Conservation (phyloP, 345 rosid genomes). For the Orychophragmus violaceus region DNA sequence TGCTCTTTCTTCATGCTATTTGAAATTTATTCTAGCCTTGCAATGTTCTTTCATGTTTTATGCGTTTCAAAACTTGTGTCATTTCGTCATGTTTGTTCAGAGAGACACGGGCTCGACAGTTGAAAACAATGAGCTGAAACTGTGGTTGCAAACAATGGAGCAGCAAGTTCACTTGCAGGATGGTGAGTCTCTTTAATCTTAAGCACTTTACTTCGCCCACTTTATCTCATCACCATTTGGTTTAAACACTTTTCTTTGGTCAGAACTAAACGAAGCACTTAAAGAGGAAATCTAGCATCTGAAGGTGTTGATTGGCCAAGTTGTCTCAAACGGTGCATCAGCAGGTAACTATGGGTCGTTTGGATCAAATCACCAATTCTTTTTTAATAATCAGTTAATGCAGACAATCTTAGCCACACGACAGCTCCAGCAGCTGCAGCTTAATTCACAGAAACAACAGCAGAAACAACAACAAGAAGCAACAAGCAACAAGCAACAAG, state of each 20-base stretch:
- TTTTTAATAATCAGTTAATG: constrained; percentile 57
- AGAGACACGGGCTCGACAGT: constrained; percentile 76
- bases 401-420: constrained; percentile 64
- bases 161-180: constrained; percentile 85
- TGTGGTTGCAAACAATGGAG: constrained; percentile 88
- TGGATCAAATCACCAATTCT: constrained; percentile 62
- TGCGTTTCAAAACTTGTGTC: not conserved
- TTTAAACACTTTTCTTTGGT: not conserved
- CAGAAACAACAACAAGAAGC: constrained; percentile 47
- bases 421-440: constrained; percentile 92
- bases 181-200: constrained; percentile 45
- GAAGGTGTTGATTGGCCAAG: constrained; percentile 71
- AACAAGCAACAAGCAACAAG: not conserved
- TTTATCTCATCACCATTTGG: not conserved
- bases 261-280: constrained; percentile 82
- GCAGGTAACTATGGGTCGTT: constrained; percentile 52
- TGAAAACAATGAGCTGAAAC: constrained; percentile 80
- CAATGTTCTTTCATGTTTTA: not conserved
- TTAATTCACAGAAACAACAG: constrained; percentile 76
- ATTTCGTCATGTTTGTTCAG: constrained; percentile 30
- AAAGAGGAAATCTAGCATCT: constrained; percentile 96
- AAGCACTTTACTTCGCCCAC: not conserved
- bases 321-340: constrained; percentile 52
- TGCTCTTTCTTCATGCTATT: not conserved
- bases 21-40: not conserved